Percentiles rank a stretch among this genome's conserved stretches.
These are phyloP conservation scores for Fraxinus quadrangulata DNA, from an alignment of 257 asterid genomes.

Conservation along the genomic window DNA sequence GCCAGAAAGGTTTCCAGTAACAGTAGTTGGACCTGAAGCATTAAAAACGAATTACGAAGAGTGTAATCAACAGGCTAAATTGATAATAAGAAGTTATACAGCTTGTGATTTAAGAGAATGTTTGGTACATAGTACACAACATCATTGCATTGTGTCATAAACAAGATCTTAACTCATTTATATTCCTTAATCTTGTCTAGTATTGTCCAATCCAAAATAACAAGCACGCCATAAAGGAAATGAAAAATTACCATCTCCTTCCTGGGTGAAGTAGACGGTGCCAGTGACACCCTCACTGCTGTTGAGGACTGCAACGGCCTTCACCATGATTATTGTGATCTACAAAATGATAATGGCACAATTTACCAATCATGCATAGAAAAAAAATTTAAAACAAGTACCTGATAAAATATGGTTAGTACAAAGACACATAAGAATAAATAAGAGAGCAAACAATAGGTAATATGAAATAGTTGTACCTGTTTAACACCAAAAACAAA, in stretches of 20 bases:
- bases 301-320: conserved; percentile 87
- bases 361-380: not conserved
- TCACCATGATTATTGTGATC: conserved; percentile 85
- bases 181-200: not conserved
- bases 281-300: conserved; percentile 93
- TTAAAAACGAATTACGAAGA: conserved; percentile 1
- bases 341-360: conserved; percentile 24
- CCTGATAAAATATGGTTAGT: not conserved
- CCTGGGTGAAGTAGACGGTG: conserved; percentile 72
- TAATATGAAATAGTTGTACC: too few relatives aligned
- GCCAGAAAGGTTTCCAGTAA: conserved; percentile 77
- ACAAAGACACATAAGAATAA: too few relatives aligned
- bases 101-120: not conserved
- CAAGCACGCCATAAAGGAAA: not conserved
- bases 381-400: conserved; percentile 11
- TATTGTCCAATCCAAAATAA: not conserved
- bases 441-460: too few relatives aligned
- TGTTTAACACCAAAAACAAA: too few relatives aligned
- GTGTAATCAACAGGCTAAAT: not conserved
- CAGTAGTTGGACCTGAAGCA: conserved; percentile 69
- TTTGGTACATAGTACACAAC: not conserved
- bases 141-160: not conserved
- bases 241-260: conserved; percentile 72
- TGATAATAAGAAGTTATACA: not conserved
- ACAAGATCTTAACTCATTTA: not conserved